phyloP scores from a whole-genome alignment of 2,329 filamentous ascomycete genomes.

The Lachnellula hyalina region DNA sequence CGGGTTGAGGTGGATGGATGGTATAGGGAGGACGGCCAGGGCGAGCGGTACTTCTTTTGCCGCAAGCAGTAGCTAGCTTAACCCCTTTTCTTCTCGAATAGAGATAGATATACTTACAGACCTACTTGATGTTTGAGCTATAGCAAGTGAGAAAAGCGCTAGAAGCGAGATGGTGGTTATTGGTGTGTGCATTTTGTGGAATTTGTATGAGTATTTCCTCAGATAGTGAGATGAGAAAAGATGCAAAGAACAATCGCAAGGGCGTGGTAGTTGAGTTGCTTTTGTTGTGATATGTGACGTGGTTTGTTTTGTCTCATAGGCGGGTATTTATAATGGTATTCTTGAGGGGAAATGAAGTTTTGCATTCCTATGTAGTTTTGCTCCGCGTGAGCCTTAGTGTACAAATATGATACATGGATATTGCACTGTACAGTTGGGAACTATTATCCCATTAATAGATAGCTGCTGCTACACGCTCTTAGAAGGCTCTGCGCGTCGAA shows the following conservation, averaged over 20 bases:
- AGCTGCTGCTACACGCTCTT: too few relatives aligned
- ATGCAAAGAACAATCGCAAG: not conserved
- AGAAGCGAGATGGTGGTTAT: not conserved
- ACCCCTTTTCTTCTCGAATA: too few relatives aligned
- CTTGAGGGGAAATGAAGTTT: not conserved
- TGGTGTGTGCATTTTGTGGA: not conserved
- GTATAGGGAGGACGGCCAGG: too few relatives aligned
- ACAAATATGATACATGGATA: not conserved
- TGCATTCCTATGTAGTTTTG: not conserved
- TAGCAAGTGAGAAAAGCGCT: not conserved
- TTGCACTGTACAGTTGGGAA: not conserved
- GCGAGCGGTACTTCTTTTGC: too few relatives aligned
- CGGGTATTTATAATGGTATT: not conserved
- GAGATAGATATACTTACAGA: too few relatives aligned
- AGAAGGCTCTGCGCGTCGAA: constrained; percentile 23
- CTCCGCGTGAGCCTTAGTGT: not conserved
- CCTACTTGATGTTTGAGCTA: not conserved
- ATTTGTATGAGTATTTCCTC: not conserved
- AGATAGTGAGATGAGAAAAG: not conserved
- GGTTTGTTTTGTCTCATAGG: not conserved
- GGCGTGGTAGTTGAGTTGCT: not conserved
- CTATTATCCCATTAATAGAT: not conserved
- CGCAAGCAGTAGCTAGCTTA: too few relatives aligned
- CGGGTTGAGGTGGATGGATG: too few relatives aligned
- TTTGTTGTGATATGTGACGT: not conserved